Evolutionary conservation across 257 asterid genomes (phyloP).

Genomic region (Solanum virginianum): DNA sequence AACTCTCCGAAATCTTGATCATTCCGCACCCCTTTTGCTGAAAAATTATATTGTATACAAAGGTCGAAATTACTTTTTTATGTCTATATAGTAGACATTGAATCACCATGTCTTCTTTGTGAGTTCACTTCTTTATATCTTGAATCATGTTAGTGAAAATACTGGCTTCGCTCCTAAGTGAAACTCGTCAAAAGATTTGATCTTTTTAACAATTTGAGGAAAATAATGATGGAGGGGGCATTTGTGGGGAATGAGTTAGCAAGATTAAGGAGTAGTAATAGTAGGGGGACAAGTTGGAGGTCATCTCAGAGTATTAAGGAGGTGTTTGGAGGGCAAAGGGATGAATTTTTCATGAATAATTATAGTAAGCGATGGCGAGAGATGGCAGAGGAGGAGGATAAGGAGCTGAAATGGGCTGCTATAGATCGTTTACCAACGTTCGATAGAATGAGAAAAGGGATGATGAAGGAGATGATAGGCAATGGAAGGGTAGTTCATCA

Average conservation of each 20-base stretch:
- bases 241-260: conserved; percentile 44
- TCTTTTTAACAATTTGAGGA: conserved; percentile 1
- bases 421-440: conserved; percentile 75
- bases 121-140: not conserved
- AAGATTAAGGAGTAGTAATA: conserved; percentile 25
- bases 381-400: conserved; percentile 47
- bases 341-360: conserved; percentile 45
- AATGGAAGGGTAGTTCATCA: conserved; percentile 34
- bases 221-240: conserved; percentile 32
- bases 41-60: not conserved
- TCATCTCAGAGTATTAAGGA: conserved; percentile 51
- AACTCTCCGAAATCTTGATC: not conserved
- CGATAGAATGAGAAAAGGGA: conserved; percentile 58
- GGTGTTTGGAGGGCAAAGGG: conserved; percentile 44
- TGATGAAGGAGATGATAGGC: conserved; percentile 48
- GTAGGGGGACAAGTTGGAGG: conserved; percentile 18
- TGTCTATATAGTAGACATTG: not conserved
- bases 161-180: not conserved
- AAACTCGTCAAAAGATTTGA: not conserved
- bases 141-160: not conserved
- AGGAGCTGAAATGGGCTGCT: conserved; percentile 89
- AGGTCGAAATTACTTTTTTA: not conserved
- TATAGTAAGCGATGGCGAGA: conserved; percentile 41
- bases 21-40: not conserved
- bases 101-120: not conserved